These are phyloP conservation scores for Podosphaera fusca DNA, from an alignment of 2,329 filamentous ascomycete species.

Conservation along the genomic window DNA sequence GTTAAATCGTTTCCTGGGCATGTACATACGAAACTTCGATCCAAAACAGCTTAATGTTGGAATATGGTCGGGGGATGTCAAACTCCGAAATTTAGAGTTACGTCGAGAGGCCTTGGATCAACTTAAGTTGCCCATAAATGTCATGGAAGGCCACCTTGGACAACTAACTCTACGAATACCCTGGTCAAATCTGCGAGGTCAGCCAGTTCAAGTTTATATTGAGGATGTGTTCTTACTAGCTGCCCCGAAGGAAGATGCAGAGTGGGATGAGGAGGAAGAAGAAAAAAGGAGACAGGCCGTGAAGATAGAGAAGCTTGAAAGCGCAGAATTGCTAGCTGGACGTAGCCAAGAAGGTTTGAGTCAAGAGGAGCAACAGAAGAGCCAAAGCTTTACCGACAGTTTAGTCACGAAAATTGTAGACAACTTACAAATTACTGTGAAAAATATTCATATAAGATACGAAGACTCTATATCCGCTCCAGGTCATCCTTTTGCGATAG, in stretches of 20 bases:
- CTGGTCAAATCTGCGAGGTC: conserved; percentile 88
- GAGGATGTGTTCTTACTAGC: conserved; percentile 93
- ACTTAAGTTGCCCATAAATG: conserved; percentile 86
- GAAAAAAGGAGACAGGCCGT: conserved; percentile 65
- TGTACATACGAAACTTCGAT: conserved; percentile 99
- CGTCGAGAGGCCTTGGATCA: conserved; percentile 91
- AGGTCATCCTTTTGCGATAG: conserved; percentile 82
- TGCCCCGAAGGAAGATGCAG: conserved; percentile 82
- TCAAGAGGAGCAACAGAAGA: conserved; percentile 87
- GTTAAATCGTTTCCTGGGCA: conserved; percentile 96
- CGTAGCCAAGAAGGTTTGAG: conserved; percentile 81
- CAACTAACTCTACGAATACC: conserved; percentile 82
- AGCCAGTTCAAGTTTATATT: conserved; percentile 83
- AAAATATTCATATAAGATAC: conserved; percentile 96
- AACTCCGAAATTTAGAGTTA: conserved; percentile 76
- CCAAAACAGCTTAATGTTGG: conserved; percentile 93
- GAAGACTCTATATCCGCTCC: conserved; percentile 92
- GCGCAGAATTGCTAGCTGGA: conserved; percentile 83
- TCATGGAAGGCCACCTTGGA: conserved; percentile 83
- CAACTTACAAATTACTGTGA: conserved; percentile 91
- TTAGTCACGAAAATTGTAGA: conserved; percentile 91
- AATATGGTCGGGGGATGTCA: conserved; percentile 97
- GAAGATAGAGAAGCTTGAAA: conserved; percentile 98
- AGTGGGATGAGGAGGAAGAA: conserved; percentile 85
- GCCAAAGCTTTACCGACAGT: conserved; percentile 91